These are phyloP conservation scores for Lichtheimia ornata DNA, from an alignment of 371 early-diverging fungal species.

Conservation along the genomic window DNA sequence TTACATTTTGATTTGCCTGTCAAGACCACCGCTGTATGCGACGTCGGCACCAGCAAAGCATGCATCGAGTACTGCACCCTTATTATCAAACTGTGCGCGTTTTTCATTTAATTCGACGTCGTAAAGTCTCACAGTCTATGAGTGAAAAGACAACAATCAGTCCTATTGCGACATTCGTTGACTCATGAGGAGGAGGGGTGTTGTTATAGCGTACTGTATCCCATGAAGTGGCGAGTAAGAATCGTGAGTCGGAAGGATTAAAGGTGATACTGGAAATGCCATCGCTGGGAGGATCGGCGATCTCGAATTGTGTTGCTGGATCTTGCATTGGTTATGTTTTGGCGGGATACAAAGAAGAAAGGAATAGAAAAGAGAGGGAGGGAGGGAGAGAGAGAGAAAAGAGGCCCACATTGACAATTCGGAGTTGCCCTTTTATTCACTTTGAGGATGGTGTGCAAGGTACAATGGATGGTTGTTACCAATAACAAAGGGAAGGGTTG, in stretches of 20 bases:
- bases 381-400: background rate
- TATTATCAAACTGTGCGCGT: constrained; percentile 54
- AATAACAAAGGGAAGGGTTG: constrained; percentile 37
- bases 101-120: constrained; percentile 68
- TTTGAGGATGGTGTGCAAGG: constrained; percentile 4
- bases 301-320: constrained; percentile 57
- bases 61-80: constrained; percentile 75
- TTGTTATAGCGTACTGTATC: constrained; percentile 68
- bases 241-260: constrained; percentile 57
- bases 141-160: background rate
- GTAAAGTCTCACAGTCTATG: constrained; percentile 78
- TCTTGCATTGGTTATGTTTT: constrained; percentile 19
- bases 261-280: constrained; percentile 82
- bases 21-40: constrained; percentile 73
- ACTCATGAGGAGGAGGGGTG: too few species aligned
- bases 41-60: constrained; percentile 61
- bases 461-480: constrained; percentile 30
- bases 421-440: too few species aligned
- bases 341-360: constrained; percentile 2
- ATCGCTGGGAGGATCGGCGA: constrained; percentile 84
- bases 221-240: constrained; percentile 86
- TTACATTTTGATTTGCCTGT: constrained; percentile 64
- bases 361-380: background rate
- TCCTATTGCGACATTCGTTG: background rate
- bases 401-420: too few species aligned